These are phyloP conservation scores for Metarhizium rileyi DNA, from an alignment of 2,329 filamentous ascomycete genomes.

Conservation along the genomic window DNA sequence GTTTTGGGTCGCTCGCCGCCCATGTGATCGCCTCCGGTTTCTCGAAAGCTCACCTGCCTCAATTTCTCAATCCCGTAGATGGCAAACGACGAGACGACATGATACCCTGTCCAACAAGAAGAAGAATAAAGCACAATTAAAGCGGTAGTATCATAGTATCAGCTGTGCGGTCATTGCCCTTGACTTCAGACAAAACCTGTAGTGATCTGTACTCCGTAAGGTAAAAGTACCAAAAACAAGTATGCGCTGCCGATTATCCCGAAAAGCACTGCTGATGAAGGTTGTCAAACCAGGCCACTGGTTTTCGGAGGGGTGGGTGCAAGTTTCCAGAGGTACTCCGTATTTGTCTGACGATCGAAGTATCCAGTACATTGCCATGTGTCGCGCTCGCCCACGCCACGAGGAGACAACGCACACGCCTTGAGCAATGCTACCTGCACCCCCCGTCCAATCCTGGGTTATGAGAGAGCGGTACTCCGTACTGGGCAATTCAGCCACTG, in stretches of 20 bases:
- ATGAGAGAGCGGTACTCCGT: neutral
- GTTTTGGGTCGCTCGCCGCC: too few relatives aligned
- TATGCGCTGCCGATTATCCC: neutral
- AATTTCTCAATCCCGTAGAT: too few relatives aligned
- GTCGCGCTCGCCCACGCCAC: neutral
- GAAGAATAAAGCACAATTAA: too few relatives aligned
- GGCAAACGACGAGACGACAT: too few relatives aligned
- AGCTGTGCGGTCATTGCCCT: neutral
- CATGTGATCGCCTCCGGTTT: too few relatives aligned
- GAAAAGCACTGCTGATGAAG: neutral
- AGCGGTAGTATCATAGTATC: too few relatives aligned
- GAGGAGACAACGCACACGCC: slow-evolving; percentile 2
- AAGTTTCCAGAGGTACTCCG: neutral
- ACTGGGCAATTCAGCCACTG: neutral
- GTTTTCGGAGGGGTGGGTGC: neutral
- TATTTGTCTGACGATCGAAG: neutral
- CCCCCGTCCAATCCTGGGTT: neutral
- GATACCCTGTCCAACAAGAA: too few relatives aligned
- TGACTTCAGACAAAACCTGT: too few relatives aligned
- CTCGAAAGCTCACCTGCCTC: too few relatives aligned
- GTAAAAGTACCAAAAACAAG: neutral
- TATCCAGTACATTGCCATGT: slow-evolving; percentile 1
- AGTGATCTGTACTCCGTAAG: neutral
- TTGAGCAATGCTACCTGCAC: neutral
- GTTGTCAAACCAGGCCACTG: neutral